Evolutionary conservation across 2,329 filamentous ascomycete genomes (phyloP), one percentile per base, ranked within the genome.

Genomic region (Rhytidhysteron rufulum): DNA sequence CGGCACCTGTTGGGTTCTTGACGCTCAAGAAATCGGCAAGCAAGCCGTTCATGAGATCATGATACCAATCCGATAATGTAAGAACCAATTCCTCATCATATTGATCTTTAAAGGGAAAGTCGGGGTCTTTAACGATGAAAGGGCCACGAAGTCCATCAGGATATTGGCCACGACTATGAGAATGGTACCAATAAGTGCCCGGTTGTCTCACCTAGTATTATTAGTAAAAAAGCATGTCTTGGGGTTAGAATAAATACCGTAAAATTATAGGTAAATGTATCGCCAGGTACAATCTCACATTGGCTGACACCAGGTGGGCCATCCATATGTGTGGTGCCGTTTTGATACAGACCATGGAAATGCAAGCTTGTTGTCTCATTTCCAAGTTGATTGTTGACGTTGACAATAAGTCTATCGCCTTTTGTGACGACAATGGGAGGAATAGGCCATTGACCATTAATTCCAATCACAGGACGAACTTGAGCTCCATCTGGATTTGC

Each of bases 271-370:
- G 74, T 80, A 46, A 85, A 83, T 1, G 69, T 77, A 2, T 71
- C 66, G 1, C 79, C 79, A 0, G 84, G 80, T 0, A 78, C 72
- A 34, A 88, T 82, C 0, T 45, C 50, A 22, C 63, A 65, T 37
- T 66, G 84, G 0, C 78, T 83, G 4, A 86, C 73, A 25, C 78
- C 82, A 0, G 79, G 71, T 1, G 83, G 77, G 0, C 86, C 86
- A 53, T 91, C 86, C 82, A 88, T 86, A 41, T 74, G 74, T 43
- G 80, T 86, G 0, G 84, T 86, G 9, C 83, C 84, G 49, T 86
- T 86, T 57, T 88, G 85, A 55, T 80, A 88, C 47, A 91, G 73
- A 13, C 86, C 86, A 50, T 91, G 86, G 60, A 86, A 90, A 57
- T 91, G 86, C 4, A 90, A 71, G 27, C 75, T 78, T 7, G 83